These are phyloP conservation scores for Abrus pulchellus DNA, from an alignment of 306 rosid genomes.

Conservation along the genomic window DNA sequence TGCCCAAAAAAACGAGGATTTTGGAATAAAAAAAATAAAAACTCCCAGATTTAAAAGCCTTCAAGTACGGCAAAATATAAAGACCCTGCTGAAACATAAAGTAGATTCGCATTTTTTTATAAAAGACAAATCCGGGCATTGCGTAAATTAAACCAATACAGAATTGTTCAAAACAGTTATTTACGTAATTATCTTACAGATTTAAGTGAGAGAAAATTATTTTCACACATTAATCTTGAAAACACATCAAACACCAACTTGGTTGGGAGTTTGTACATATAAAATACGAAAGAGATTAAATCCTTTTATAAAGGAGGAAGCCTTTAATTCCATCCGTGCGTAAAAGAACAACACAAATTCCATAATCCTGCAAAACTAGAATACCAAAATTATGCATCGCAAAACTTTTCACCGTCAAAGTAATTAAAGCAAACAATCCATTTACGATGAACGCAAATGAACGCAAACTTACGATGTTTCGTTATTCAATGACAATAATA, in stretches of 20 bases:
- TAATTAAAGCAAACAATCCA: conserved; percentile 24
- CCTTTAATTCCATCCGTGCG: conserved; percentile 50
- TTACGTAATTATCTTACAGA: not conserved
- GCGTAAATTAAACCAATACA: not conserved
- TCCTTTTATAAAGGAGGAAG: conserved; percentile 34
- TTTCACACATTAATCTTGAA: conserved; percentile 39
- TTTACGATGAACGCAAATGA: conserved; percentile 1
- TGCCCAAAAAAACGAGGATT: conserved; percentile 17
- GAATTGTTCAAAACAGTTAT: not conserved
- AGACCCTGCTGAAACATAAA: conserved; percentile 1
- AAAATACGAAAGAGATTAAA: conserved; percentile 28
- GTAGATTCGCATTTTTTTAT: not conserved
- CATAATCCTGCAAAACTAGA: conserved; percentile 67
- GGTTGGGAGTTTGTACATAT: not conserved
- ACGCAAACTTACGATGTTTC: not conserved
- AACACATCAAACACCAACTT: conserved; percentile 30
- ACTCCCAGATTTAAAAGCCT: conserved; percentile 20
- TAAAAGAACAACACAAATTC: conserved; percentile 46
- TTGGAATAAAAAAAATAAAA: not conserved
- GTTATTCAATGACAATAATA: not conserved
- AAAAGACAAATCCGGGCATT: not conserved
- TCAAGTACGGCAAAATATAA: not conserved
- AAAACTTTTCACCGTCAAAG: conserved; percentile 27
- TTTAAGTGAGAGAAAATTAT: not conserved
- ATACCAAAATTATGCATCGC: conserved; percentile 47